Evolutionary conservation across 2,329 filamentous ascomycete genomes (phyloP).

Genomic region (Paracamarosporium sp.): DNA sequence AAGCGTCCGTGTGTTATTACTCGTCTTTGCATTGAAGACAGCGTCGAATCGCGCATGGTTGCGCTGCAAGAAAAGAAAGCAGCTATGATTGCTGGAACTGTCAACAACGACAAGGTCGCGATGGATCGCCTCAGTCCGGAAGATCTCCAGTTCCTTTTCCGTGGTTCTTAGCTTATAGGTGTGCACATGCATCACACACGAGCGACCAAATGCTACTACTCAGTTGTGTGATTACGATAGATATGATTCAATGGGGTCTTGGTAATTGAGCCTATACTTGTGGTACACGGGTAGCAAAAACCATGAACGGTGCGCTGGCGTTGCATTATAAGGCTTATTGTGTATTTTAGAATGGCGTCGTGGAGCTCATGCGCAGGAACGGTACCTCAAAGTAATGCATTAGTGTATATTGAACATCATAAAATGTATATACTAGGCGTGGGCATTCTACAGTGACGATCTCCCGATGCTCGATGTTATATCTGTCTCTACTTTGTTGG

Average conservation of each 20-base stretch:
- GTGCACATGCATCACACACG: too few species aligned
- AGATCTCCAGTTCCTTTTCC: conserved; percentile 96
- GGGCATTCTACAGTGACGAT: too few species aligned
- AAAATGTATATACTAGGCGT: neutral
- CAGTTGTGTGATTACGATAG: neutral
- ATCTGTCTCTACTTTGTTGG: neutral
- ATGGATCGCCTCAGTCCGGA: conserved; percentile 90
- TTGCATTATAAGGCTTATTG: neutral
- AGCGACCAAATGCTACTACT: neutral
- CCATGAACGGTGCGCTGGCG: neutral
- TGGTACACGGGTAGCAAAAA: neutral
- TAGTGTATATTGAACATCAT: neutral
- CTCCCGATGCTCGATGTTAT: too few species aligned
- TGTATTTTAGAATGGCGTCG: neutral
- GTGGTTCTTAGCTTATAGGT: conserved; percentile 62
- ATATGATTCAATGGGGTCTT: neutral
- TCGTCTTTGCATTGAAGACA: conserved; percentile 93
- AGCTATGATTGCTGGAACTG: conserved; percentile 95
- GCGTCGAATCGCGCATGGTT: conserved; percentile 94
- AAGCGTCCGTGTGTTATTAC: conserved; percentile 93
- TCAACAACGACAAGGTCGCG: conserved; percentile 89
- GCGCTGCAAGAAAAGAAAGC: conserved; percentile 98
- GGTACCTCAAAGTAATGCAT: neutral
- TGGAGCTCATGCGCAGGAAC: neutral
- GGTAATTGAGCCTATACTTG: neutral